phyloP scores from a whole-genome alignment of 768 basidiomycete genomes.

The Mycena venus region DNA sequence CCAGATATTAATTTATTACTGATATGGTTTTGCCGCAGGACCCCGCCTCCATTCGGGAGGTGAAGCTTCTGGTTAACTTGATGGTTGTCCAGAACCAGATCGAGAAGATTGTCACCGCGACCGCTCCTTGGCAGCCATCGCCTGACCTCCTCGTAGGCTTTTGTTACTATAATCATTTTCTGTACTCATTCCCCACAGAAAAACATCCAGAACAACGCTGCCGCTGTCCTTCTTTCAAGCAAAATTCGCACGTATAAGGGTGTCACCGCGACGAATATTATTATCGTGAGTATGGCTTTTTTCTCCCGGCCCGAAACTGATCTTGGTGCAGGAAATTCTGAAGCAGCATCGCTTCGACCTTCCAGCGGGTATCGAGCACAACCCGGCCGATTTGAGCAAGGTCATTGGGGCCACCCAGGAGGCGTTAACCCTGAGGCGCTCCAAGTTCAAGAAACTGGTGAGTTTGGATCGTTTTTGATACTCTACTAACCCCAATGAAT shows the following conservation, averaged over 20 bases:
- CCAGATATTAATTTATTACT: neutral
- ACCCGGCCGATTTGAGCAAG: slow-evolving; percentile 32
- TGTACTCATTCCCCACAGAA: slow-evolving; percentile 17
- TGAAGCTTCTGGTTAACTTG: neutral
- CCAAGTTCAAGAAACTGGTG: slow-evolving; percentile 38
- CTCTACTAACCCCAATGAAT: neutral
- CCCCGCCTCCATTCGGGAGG: neutral
- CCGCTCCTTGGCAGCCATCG: slow-evolving; percentile 13
- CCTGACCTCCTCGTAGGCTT: slow-evolving; percentile 11
- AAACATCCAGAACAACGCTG: slow-evolving; percentile 37
- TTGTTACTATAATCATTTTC: neutral
- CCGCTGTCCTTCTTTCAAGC: slow-evolving; percentile 37
- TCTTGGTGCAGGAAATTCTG: neutral
- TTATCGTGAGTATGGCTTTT: slow-evolving; percentile 30
- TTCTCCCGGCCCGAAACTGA: neutral
- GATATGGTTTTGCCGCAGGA: neutral
- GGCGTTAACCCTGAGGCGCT: slow-evolving; percentile 37
- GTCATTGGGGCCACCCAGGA: slow-evolving; percentile 28
- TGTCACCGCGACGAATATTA: slow-evolving; percentile 24
- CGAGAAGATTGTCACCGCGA: slow-evolving; percentile 3
- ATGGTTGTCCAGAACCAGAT: slow-evolving; percentile 24
- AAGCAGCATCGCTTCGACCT: slow-evolving; percentile 22
- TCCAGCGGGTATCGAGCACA: slow-evolving; percentile 36
- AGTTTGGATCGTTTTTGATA: neutral
- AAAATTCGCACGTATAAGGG: slow-evolving; percentile 42